Evolutionary conservation across 495 filamentous ascomycete species (phyloP).

Genomic region (Tuber calosporum): DNA sequence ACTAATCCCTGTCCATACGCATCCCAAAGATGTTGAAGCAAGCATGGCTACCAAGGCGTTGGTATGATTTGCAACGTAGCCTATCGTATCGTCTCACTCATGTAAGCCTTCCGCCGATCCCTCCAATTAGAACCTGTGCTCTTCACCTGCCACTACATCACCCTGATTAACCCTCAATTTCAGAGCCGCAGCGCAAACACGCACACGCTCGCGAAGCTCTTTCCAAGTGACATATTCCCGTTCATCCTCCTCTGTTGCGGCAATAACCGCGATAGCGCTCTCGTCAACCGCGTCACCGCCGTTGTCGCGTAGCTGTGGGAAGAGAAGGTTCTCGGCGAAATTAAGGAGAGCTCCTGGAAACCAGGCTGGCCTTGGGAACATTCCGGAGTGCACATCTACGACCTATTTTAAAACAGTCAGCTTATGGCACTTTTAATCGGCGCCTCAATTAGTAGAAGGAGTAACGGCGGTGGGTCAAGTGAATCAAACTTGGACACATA

Average conservation of each 20-base stretch:
- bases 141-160: slow-evolving; percentile 59
- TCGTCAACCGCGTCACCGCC: slow-evolving; percentile 46
- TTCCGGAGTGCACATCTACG: slow-evolving; percentile 54
- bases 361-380: slow-evolving; percentile 83
- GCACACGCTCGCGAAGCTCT: slow-evolving; percentile 69
- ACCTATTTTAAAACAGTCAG: slow-evolving; percentile 49
- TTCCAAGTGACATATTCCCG: slow-evolving; percentile 70
- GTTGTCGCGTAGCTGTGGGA: slow-evolving; percentile 49
- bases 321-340: slow-evolving; percentile 88
- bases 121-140: not conserved
- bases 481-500: not conserved
- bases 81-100: slow-evolving; percentile 40
- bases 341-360: slow-evolving; percentile 73
- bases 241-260: slow-evolving; percentile 70
- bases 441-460: slow-evolving; percentile 1
- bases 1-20: slow-evolving; percentile 81
- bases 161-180: slow-evolving; percentile 57
- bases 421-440: not conserved
- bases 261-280: slow-evolving; percentile 59
- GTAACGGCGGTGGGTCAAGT: not conserved
- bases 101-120: slow-evolving; percentile 7
- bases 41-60: slow-evolving; percentile 83
- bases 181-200: slow-evolving; percentile 63
- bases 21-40: slow-evolving; percentile 68
- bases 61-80: slow-evolving; percentile 79